phyloP scores from a whole-genome alignment of 495 filamentous ascomycete genomes.

The Lophium mytilinum region DNA sequence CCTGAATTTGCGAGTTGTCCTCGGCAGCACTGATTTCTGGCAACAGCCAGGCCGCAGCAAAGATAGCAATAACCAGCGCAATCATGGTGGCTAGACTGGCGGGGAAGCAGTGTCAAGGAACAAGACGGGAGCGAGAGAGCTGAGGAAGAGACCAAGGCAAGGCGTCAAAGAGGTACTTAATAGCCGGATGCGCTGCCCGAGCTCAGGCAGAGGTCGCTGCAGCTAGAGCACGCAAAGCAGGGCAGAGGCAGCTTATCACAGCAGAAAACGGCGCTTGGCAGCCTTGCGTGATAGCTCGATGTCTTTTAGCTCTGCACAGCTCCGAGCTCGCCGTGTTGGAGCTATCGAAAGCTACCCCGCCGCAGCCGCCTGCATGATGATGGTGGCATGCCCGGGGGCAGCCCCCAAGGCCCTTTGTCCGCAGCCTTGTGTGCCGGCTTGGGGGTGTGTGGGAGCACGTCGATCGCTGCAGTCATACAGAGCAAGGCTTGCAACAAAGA shows the following conservation, averaged over 20 bases:
- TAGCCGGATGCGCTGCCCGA: background rate
- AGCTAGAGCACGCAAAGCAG: background rate
- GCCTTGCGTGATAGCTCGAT: background rate
- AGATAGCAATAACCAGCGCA: constrained; percentile 21
- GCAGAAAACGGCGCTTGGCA: background rate
- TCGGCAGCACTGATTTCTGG: constrained; percentile 10
- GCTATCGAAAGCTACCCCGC: background rate
- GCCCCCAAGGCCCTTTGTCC: no score
- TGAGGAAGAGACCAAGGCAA: background rate
- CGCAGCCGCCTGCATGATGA: background rate
- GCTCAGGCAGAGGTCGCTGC: background rate
- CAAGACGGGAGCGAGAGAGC: background rate
- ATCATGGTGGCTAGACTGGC: constrained; percentile 20
- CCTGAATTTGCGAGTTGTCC: constrained; percentile 30
- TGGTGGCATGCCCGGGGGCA: background rate
- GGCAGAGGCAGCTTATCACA: background rate
- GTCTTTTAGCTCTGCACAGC: background rate
- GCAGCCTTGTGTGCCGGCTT: no score
- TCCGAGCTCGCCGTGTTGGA: background rate
- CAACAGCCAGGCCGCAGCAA: constrained; percentile 18
- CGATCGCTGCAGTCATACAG: no score
- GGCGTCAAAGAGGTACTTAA: constrained; percentile 6
- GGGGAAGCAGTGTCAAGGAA: background rate
- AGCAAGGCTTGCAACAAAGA: no score
- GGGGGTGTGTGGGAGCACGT: no score